phyloP scores from a whole-genome alignment of 495 filamentous ascomycete genomes.

The Aspergillus diversus region DNA sequence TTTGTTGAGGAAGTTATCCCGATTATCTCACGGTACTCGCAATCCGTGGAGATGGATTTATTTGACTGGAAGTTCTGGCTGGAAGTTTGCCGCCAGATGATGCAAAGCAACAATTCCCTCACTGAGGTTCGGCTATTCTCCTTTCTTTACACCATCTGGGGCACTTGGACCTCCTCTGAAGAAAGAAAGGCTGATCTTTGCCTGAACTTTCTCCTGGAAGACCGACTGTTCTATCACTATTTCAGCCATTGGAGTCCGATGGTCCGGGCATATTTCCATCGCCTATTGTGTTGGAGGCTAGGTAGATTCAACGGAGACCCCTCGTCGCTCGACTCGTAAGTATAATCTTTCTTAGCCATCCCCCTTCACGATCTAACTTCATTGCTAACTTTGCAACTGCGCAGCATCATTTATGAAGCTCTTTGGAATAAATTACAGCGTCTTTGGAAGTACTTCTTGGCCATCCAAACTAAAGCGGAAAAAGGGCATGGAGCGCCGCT shows the following conservation, averaged over 20 bases:
- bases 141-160: constrained; percentile 84
- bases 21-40: constrained; percentile 61
- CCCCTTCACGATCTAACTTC: no score
- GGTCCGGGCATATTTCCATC: constrained; percentile 95
- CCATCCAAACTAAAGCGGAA: constrained; percentile 65
- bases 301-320: constrained; percentile 75
- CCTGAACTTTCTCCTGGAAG: constrained; percentile 77
- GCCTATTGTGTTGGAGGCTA: constrained; percentile 89
- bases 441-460: constrained; percentile 77
- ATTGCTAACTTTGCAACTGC: constrained; percentile 11
- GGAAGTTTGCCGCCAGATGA: constrained; percentile 78
- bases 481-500: constrained; percentile 56
- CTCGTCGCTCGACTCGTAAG: constrained; percentile 72
- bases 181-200: constrained; percentile 73
- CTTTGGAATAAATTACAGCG: constrained; percentile 71
- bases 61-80: constrained; percentile 92
- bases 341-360: constrained; percentile 14
- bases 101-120: constrained; percentile 88
- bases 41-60: constrained; percentile 46
- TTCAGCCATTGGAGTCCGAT: constrained; percentile 99
- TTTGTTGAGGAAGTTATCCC: constrained; percentile 80
- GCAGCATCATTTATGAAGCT: constrained; percentile 63
- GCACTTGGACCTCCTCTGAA: constrained; percentile 67
- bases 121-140: constrained; percentile 89
- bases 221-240: constrained; percentile 76